phyloP scores from a whole-genome alignment of 2,329 filamentous ascomycete species.

The Colletotrichum abscissum region DNA sequence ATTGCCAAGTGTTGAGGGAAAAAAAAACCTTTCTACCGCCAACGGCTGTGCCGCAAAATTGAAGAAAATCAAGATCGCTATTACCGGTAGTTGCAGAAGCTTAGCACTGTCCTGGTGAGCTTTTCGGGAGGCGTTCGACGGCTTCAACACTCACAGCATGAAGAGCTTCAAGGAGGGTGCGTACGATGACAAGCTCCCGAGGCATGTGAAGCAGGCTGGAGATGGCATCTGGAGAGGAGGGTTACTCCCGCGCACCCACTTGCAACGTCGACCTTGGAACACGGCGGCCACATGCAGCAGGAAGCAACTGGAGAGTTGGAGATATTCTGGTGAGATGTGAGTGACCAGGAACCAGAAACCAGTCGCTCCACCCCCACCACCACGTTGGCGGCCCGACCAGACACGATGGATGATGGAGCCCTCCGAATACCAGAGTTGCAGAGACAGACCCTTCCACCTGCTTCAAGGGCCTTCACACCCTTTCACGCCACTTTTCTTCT shows the following conservation, averaged over 20 bases:
- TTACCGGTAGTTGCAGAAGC: not conserved
- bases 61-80: not conserved
- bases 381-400: constrained; percentile 25
- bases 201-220: not conserved
- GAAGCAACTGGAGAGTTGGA: not conserved
- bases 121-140: not conserved
- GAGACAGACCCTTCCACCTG: not conserved
- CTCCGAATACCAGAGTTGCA: not conserved
- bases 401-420: constrained; percentile 4
- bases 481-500: constrained; percentile 21
- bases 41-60: not conserved
- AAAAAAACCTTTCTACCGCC: constrained; percentile 6
- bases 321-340: constrained; percentile 16
- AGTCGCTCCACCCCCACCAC: constrained; percentile 23
- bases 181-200: not conserved
- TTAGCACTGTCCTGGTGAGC: not conserved
- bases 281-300: constrained; percentile 3
- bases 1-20: constrained; percentile 27
- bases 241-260: not conserved
- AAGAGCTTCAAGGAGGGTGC: not conserved
- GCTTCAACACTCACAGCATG: not conserved
- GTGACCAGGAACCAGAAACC: constrained; percentile 8
- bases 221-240: constrained; percentile 4
- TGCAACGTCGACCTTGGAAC: not conserved
- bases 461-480: constrained; percentile 8